Base-by-base conservation (phyloP, 257 asterid species). In the Gentiana straminea region DNA sequence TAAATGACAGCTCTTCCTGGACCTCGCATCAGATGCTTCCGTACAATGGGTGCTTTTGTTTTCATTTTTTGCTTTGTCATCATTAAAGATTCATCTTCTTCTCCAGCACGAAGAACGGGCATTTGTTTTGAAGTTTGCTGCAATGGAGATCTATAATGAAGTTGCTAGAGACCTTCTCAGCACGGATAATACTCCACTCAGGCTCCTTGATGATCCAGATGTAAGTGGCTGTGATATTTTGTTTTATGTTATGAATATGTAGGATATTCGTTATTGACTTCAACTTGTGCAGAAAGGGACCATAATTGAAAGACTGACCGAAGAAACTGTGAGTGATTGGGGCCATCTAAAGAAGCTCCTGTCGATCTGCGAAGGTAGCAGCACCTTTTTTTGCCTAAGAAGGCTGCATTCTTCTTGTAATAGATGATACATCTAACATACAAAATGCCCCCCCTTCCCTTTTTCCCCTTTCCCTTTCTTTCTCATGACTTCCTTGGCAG, bases 141-240 rank as follows among this genome's bases (percentile, higher is more conserved):
- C 99, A 35, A 78, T 89, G 78, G 99, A 92, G 80, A 89, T 92
- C 39, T 92, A 92, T 54, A 92, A 92, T 66, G 99, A 92, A 82
- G 97, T 86, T 71, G 94, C 88, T 33, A 82, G 94, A 67, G 99
- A 92, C 80, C 94, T 92, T 73, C 97, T 92, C 39, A 70, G 86
- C 72, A 66, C 91, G 4, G 95, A 92, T 61, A 83, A 56, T 81
- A 67, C 81, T 70, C 89, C 79, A 71, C 80, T 92, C 49, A 79
- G 99, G 77, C 69, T 92, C 55, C 94, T 92, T 62, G 99, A 92
- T 77, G 99, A 92, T 74, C 99, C 97, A 33, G 97, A 92, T 68
- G 99, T 88, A 76, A 86, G 90, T 86, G 64, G 56, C 68, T 35
- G 8, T 57, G 53, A 56, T 57, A 53, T 52, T 58, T 52, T 34